Percentiles rank a stretch among this genome's conserved stretches.
These are phyloP conservation scores for Blastobotrys arbuscula DNA, from an alignment of 1,139 yeast genomes.

Conservation along the genomic window DNA sequence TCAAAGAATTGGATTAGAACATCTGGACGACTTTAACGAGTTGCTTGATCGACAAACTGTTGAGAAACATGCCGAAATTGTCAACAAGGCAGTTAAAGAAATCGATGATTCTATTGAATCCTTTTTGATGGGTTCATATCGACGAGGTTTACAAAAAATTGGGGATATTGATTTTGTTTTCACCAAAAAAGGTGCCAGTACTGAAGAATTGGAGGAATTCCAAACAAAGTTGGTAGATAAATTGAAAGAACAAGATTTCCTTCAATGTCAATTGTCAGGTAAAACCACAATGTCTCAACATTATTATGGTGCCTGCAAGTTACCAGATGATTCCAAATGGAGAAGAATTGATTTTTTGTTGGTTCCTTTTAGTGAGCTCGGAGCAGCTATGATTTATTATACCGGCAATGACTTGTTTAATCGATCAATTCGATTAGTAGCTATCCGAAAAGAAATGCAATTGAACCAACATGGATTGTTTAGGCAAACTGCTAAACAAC, in stretches of 20 bases:
- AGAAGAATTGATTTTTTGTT: slow-evolving; percentile 50
- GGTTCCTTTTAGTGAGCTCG: slow-evolving; percentile 45
- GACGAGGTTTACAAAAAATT: slow-evolving; percentile 42
- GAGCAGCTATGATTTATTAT: slow-evolving; percentile 49
- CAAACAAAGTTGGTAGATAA: slow-evolving; percentile 29
- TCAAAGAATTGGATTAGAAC: slow-evolving; percentile 42
- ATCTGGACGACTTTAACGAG: slow-evolving; percentile 45
- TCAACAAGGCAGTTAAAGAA: slow-evolving; percentile 30
- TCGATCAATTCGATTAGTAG: slow-evolving; percentile 43
- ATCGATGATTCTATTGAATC: slow-evolving; percentile 37
- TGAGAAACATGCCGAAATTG: slow-evolving; percentile 36
- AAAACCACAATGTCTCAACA: slow-evolving; percentile 18
- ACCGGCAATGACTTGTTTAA: slow-evolving; percentile 53
- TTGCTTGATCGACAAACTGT: slow-evolving; percentile 46
- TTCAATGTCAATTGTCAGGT: slow-evolving; percentile 31
- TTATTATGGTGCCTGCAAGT: slow-evolving; percentile 32
- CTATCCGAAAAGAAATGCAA: slow-evolving; percentile 40
- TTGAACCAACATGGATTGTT: slow-evolving; percentile 47
- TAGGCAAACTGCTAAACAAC: neutral
- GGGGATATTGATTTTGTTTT: slow-evolving; percentile 54
- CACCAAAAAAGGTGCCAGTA: slow-evolving; percentile 29
- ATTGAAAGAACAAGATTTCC: slow-evolving; percentile 29
- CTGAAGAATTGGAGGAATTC: slow-evolving; percentile 27
- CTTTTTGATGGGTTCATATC: slow-evolving; percentile 49
- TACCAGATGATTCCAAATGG: slow-evolving; percentile 31